Percentiles rank a stretch among this genome's conserved stretches.
These are phyloP conservation scores for cucumber (Cucumis sativus) DNA, from an alignment of 306 rosid genomes.

Conservation along the genomic window DNA sequence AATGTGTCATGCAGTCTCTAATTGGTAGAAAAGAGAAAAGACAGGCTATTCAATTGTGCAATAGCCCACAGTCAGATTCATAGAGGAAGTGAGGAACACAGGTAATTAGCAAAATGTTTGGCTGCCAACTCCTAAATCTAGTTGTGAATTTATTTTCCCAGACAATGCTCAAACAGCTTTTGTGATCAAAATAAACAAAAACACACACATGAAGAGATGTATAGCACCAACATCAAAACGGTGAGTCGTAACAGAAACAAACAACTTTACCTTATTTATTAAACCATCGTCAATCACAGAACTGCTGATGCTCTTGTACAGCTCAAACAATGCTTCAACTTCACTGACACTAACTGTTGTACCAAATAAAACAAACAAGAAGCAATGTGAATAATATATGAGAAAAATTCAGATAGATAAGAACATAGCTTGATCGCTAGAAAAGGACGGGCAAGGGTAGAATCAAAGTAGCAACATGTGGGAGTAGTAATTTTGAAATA, in stretches of 20 bases:
- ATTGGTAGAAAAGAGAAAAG: not conserved
- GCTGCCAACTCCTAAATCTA: not conserved
- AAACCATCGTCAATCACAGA: constrained; percentile 83
- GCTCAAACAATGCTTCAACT: constrained; percentile 91
- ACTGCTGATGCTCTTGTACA: constrained; percentile 72
- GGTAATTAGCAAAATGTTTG: not conserved
- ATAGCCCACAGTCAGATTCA: not conserved
- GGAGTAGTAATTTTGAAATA: not conserved
- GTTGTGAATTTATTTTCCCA: not conserved
- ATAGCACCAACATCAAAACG: not conserved
- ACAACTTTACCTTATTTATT: constrained; percentile 91
- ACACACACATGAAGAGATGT: not conserved
- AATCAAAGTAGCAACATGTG: not conserved
- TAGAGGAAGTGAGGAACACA: not conserved
- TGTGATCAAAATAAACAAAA: not conserved
- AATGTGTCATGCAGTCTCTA: not conserved
- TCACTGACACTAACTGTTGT: constrained; percentile 71
- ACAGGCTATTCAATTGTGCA: not conserved
- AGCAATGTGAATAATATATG: not conserved
- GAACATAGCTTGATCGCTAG: not conserved
- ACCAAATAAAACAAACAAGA: constrained; percentile 6
- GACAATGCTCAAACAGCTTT: not conserved
- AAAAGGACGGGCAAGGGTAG: not conserved
- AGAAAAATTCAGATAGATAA: not conserved
- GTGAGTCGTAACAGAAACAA: not conserved